Base-by-base conservation (phyloP, 179 eudicot species). In the Spergularia azorica region DNA sequence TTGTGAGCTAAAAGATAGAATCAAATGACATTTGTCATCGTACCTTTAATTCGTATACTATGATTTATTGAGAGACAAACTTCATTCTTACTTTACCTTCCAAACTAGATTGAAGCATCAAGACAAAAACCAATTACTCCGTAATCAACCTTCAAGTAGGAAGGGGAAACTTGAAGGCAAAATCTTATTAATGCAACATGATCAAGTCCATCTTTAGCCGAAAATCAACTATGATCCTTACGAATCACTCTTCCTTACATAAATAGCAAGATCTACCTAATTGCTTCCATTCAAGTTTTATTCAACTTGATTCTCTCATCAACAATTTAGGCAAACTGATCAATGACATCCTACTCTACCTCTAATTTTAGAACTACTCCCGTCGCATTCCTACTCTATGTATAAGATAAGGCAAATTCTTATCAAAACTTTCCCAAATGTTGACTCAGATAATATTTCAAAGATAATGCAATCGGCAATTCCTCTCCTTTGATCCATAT, bases 311-410 rank as follows among this genome's bases (percentile, higher is more conserved):
- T 67, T 67, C 15, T 51, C 26, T 67, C 6, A 13, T n/a, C 56
- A 67, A 67, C 55, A 67, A 67, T 67, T 63, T 63, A 21, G 32
- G 48, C 67, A 18, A 63, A 63, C 17, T 63, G 32, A 7, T 21
- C 7, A 14, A 63, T 43, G 67, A 32, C 46, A 63, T 63, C 46
- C 46, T 63, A 26, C 67, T 32, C 32, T 3, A 3, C 13, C 64
- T 21, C 11, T 61, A 18, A 18, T 61, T 18, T 13, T 26, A 26
- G 32, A 26, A 26, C 48, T 7, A 43, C 8, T 43, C 48, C 16
- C 58, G 3, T 54, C 10, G 12, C 58, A 7, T 14, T 54, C 58
- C 58, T 54, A 54, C 12, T 2, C 3, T 14, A 10, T 26, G 32
- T 26, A 54, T 7, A 54, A 54, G 58, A 54, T 10, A 54, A 54